Conservation (phyloP, 768 basidiomycete species). For the Suillus discolor region DNA sequence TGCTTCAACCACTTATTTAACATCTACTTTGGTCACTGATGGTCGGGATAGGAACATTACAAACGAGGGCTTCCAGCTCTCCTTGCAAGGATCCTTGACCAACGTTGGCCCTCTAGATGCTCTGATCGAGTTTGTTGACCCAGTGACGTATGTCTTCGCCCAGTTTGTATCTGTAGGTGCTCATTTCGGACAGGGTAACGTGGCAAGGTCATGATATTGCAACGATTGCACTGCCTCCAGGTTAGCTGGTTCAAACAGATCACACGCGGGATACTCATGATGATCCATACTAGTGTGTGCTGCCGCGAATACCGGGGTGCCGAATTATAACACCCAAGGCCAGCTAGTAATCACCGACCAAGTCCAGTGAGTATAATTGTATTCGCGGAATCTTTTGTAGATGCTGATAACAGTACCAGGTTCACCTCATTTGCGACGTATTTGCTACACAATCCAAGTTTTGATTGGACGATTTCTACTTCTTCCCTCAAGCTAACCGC, state of each 20-base stretch:
- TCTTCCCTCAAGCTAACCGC: constrained; percentile 62
- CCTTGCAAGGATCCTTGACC: constrained; percentile 60
- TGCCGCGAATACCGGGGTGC: constrained; percentile 66
- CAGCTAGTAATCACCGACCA: constrained; percentile 58
- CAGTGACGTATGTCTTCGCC: constrained; percentile 49
- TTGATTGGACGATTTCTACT: constrained; percentile 74
- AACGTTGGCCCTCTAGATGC: constrained; percentile 72
- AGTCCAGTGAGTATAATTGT: constrained; percentile 39
- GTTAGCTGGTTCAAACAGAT: constrained; percentile 33
- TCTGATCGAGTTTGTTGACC: constrained; percentile 63
- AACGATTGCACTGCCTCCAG: constrained; percentile 59
- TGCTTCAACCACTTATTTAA: constrained; percentile 10
- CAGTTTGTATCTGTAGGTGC: not conserved
- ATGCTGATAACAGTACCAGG: constrained; percentile 27
- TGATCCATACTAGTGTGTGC: constrained; percentile 57
- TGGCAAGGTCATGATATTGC: constrained; percentile 70
- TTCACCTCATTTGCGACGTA: constrained; percentile 70
- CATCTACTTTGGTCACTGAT: constrained; percentile 41
- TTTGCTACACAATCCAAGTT: constrained; percentile 62
- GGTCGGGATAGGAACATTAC: constrained; percentile 55
- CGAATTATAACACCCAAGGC: constrained; percentile 57
- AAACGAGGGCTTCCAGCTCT: constrained; percentile 63
- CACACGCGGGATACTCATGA: not conserved
- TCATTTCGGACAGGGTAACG: constrained; percentile 43
- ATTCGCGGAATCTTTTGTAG: not conserved